Percentiles rank a stretch among this genome's conserved stretches.
phyloP scores from a whole-genome alignment of 345 rosid genomes.

The Citropsis articulata region DNA sequence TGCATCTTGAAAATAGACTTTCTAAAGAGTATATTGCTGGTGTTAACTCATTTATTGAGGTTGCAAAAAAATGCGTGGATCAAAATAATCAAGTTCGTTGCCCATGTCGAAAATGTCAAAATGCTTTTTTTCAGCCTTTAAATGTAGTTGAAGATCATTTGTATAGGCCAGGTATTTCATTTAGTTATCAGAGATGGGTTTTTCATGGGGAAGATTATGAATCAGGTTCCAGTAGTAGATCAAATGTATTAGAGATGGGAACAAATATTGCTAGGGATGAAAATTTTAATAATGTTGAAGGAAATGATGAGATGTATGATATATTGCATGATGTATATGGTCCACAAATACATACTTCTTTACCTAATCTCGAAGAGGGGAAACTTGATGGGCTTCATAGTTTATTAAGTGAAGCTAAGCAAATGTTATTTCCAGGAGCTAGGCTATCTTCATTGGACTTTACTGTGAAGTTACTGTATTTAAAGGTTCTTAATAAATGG shows the following conservation, averaged over 20 bases:
- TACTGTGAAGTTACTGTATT: too few relatives aligned
- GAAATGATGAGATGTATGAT: neutral
- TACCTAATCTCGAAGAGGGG: neutral
- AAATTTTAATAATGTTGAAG: too few relatives aligned
- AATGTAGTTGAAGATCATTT: neutral
- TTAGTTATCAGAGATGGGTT: neutral
- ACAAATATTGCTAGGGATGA: too few relatives aligned
- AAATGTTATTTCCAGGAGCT: neutral
- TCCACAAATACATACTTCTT: neutral
- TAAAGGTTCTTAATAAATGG: too few relatives aligned
- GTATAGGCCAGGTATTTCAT: neutral
- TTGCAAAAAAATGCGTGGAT: neutral
- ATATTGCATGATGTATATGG: neutral
- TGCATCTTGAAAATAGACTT: too few relatives aligned
- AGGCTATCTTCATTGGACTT: too few relatives aligned
- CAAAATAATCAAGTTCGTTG: too few relatives aligned
- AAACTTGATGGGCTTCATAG: too few relatives aligned
- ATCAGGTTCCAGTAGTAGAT: too few relatives aligned
- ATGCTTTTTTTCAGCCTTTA: neutral
- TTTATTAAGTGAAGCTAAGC: neutral
- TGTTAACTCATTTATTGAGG: neutral
- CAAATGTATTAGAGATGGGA: neutral
- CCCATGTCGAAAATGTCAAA: neutral
- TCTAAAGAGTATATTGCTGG: too few relatives aligned
- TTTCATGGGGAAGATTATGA: too few relatives aligned